Evolutionary conservation across 495 filamentous ascomycete genomes (phyloP).

Genomic region (Podospora appendiculata): DNA sequence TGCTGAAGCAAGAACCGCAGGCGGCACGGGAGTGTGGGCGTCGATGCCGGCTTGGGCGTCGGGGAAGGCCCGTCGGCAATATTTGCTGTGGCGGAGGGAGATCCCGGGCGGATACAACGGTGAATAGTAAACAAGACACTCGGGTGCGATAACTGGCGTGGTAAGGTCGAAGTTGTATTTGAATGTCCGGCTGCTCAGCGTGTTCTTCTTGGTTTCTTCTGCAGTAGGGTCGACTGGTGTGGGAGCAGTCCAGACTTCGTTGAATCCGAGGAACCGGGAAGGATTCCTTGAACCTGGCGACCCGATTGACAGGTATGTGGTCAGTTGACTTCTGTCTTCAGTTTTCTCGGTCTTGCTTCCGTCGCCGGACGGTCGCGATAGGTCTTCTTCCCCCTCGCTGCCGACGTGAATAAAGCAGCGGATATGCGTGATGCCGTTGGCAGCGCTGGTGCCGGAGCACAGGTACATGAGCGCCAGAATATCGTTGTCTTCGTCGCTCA

Average conservation of each 20-base stretch:
- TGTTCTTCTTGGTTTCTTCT: not conserved
- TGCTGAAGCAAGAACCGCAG: not conserved
- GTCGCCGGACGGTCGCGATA: not conserved
- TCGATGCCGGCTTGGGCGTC: not conserved
- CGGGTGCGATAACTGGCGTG: not conserved
- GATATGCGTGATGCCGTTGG: constrained; percentile 2
- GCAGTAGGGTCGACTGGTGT: not conserved
- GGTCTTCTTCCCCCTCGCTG: not conserved
- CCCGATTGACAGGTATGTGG: not conserved
- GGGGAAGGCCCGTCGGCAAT: constrained; percentile 1
- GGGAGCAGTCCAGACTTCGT: not conserved
- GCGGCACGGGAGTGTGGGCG: not conserved
- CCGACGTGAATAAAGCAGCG: constrained; percentile 3
- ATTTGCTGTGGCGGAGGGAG: constrained; percentile 2
- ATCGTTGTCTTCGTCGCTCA: not conserved
- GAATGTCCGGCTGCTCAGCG: not conserved
- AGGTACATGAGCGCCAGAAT: constrained; percentile 3
- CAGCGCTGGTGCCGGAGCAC: not conserved
- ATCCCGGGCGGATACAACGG: not conserved
- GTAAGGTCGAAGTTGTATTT: not conserved
- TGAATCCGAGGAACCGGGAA: not conserved
- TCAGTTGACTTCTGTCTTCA: too few species aligned
- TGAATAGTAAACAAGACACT: not conserved
- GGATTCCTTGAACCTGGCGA: not conserved
- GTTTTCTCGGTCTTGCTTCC: not conserved